Evolutionary conservation across 2,329 filamentous ascomycete genomes (phyloP).

Genomic region (Alternaria sp.): DNA sequence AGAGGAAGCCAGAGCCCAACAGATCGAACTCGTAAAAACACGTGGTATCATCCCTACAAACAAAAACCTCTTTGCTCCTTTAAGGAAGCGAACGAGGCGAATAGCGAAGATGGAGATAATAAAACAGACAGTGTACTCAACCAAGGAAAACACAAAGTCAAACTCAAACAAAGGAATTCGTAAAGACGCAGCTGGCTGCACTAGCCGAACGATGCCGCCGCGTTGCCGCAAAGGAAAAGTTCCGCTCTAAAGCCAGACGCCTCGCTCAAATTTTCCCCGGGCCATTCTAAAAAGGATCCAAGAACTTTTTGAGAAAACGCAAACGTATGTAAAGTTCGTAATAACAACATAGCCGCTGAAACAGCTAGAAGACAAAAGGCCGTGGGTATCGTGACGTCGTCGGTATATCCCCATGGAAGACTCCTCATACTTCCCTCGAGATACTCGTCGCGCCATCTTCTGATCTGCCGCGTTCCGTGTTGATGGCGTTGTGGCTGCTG

Average conservation of each 20-base stretch:
- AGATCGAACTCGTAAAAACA: conserved; percentile 33
- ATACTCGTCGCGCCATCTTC: conserved; percentile 28
- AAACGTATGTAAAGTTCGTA: conserved; percentile 38
- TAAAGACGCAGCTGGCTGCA: conserved; percentile 12
- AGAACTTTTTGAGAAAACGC: conserved; percentile 41
- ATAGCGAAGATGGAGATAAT: conserved; percentile 20
- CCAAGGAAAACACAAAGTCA: conserved; percentile 15
- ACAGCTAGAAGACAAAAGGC: conserved; percentile 37
- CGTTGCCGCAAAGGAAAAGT: conserved; percentile 19
- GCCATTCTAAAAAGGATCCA: conserved; percentile 28
- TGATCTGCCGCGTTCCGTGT: conserved; percentile 8
- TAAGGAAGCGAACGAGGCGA: conserved; percentile 22
- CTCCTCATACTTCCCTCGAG: conserved; percentile 25
- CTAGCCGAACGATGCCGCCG: conserved; percentile 14
- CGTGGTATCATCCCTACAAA: conserved; percentile 44
- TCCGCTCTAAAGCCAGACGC: conserved; percentile 7
- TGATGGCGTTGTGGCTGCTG: background rate
- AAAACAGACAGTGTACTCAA: conserved; percentile 17
- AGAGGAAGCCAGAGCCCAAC: conserved; percentile 30
- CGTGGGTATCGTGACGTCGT: conserved; percentile 52
- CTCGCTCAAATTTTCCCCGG: conserved; percentile 33
- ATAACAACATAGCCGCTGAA: conserved; percentile 35
- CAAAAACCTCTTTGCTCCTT: conserved; percentile 20
- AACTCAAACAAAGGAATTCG: conserved; percentile 19
- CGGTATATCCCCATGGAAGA: conserved; percentile 24